phyloP scores from a whole-genome alignment of 148 eudicot species.

The Silene uniflora region DNA sequence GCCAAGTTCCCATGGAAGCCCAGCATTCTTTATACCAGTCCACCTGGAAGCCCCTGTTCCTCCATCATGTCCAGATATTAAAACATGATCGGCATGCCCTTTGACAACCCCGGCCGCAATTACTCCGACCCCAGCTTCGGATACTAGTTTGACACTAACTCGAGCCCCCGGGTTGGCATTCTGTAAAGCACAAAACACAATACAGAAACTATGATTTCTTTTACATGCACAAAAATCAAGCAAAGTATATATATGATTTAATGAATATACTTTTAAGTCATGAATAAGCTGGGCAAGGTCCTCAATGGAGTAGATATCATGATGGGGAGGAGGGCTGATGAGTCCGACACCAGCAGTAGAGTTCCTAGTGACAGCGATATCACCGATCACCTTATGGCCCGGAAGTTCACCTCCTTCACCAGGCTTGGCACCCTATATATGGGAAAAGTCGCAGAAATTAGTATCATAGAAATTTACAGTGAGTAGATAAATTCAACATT shows the following conservation, averaged over 20 bases:
- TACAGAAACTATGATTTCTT: slow-evolving; percentile 2
- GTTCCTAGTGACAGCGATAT: slow-evolving; percentile 89
- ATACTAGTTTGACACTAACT: slow-evolving; percentile 91
- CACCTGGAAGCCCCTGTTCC: slow-evolving; percentile 99
- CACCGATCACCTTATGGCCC: slow-evolving; percentile 97
- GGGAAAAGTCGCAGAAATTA: slow-evolving; percentile 14
- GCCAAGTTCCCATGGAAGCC: slow-evolving; percentile 99
- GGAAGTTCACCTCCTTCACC: slow-evolving; percentile 99
- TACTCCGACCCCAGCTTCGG: slow-evolving; percentile 99
- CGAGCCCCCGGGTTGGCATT: slow-evolving; percentile 95
- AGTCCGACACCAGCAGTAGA: slow-evolving; percentile 99
- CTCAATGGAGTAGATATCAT: slow-evolving; percentile 95
- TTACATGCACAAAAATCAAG: neutral
- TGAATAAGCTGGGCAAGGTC: slow-evolving; percentile 95
- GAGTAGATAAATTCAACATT: slow-evolving; percentile 23
- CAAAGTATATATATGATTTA: neutral
- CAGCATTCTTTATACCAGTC: slow-evolving; percentile 99
- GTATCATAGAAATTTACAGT: neutral
- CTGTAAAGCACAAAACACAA: slow-evolving; percentile 31
- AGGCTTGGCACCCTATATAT: slow-evolving; percentile 89
- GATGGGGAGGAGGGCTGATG: slow-evolving; percentile 99
- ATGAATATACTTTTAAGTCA: slow-evolving; percentile 73
- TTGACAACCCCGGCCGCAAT: slow-evolving; percentile 97
- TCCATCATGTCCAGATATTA: slow-evolving; percentile 98
- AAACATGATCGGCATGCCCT: slow-evolving; percentile 94